Conservation (phyloP, 768 basidiomycete genomes). For the Xerocomellus dryophilus region DNA sequence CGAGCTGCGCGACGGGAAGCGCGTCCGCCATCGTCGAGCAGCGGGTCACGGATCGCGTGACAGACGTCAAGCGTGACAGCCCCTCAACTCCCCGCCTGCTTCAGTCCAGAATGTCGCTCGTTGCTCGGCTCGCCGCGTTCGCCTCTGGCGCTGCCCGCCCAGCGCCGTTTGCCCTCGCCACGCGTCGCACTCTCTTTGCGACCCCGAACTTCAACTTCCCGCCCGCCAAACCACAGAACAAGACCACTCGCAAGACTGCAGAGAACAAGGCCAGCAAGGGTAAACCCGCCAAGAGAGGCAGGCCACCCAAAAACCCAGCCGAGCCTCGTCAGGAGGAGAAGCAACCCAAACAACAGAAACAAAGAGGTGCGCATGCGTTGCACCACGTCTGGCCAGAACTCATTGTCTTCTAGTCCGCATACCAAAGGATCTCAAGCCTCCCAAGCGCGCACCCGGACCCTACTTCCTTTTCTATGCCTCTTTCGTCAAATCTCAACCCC, state of each 20-base stretch:
- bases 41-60: conserved; percentile 17
- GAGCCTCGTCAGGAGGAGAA: background rate
- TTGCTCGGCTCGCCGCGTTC: conserved; percentile 2
- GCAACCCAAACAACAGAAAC: background rate
- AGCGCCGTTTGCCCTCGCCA: background rate
- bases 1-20: conserved; percentile 66
- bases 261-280: background rate
- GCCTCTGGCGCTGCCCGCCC: too few relatives aligned
- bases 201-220: conserved; percentile 18
- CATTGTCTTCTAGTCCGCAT: conserved; percentile 15
- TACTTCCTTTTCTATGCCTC: conserved; percentile 27
- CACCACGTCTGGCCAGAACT: background rate
- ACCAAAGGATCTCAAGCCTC: conserved; percentile 20
- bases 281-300: conserved; percentile 8
- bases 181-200: conserved; percentile 29
- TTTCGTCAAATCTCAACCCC: conserved; percentile 6
- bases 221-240: background rate
- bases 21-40: conserved; percentile 14
- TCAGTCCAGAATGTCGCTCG: conserved; percentile 9
- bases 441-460: conserved; percentile 26
- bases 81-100: background rate
- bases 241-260: background rate
- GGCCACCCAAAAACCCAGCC: background rate
- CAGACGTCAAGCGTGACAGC: conserved; percentile 15
- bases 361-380: conserved; percentile 12